Evolutionary conservation across 148 eudicot genomes (phyloP), one percentile per base, ranked within the genome.

Genomic region (Dianthus caryophyllus): DNA sequence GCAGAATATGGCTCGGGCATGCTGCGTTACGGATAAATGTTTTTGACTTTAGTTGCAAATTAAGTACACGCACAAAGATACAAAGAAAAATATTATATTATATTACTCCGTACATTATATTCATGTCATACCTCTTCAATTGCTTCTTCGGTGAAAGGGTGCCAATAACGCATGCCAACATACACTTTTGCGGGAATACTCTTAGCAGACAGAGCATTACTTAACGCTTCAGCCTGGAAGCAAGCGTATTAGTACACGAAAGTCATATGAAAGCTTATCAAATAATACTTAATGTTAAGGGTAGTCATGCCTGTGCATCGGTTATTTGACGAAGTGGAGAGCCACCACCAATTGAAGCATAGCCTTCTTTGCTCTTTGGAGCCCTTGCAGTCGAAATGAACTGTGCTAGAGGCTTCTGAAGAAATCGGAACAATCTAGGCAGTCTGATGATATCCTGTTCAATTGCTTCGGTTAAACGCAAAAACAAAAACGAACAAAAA

Each of bases 101-200:
- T n/a, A n/a, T n/a, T n/a, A n/a, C n/a, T n/a, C n/a, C n/a, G n/a
- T n/a, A n/a, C n/a, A n/a, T n/a, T n/a, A n/a, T n/a, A 26, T 36
- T 50, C 57, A 66, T 18, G 71, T 2, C 50, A 66, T 75, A 90
- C 99, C 97, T 90, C 87, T 68, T 94, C 97, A 65, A 94, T 90
- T 72, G 99, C 99, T 80, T 94, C 99, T 81, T 94, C 99, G 22
- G 99, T 94, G 76, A 94, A 94, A 9, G 99, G 99, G 77, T 94
- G 99, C 99, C 99, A 94, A 69, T 94, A 94, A 38, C 99, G 99
- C 99, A 94, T 94, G 43, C 97, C 99, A 61, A 94, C 99, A 66
- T 94, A 94, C 18, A 94, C 99, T 70, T 90, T 81, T 49, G 97
- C 99, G 0, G 97, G 92, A 51, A 94, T 86, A 81, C 85, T 78